Conservation (phyloP, 2,329 filamentous ascomycete genomes). For the Ophiostoma pallidulum region DNA sequence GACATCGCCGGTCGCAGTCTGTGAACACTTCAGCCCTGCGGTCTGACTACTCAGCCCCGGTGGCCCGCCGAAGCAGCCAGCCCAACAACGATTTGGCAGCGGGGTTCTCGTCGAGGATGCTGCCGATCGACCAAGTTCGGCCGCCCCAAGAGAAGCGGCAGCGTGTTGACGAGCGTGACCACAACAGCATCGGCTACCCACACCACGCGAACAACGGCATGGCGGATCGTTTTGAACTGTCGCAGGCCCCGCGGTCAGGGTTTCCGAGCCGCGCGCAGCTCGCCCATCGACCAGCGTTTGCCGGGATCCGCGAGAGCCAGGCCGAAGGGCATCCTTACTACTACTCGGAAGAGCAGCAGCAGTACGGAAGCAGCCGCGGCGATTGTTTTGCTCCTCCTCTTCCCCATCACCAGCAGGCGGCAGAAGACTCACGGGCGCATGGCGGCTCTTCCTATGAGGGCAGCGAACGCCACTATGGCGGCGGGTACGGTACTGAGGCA, state of each 20-base stretch:
- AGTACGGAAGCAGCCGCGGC: not conserved
- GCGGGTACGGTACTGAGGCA: not conserved
- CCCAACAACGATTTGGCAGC: slow-evolving; percentile 1
- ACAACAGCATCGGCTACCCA: not conserved
- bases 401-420: not conserved
- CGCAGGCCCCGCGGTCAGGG: slow-evolving; percentile 18
- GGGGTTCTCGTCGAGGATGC: not conserved
- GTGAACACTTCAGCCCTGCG: slow-evolving; percentile 18
- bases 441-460: not conserved
- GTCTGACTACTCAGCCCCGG: slow-evolving; percentile 14
- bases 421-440: too few relatives aligned
- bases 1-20: slow-evolving; percentile 26
- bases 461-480: not conserved
- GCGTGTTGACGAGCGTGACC: slow-evolving; percentile 12
- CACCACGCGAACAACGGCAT: not conserved
- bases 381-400: too few relatives aligned
- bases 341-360: not conserved
- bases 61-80: slow-evolving; percentile 16
- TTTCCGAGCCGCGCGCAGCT: slow-evolving; percentile 17
- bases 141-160: slow-evolving; percentile 14
- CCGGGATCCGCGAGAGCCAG: slow-evolving; percentile 26
- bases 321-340: slow-evolving; percentile 10
- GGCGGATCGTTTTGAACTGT: slow-evolving; percentile 1
- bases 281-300: slow-evolving; percentile 25
- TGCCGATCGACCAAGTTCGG: not conserved